Conservation (phyloP, 2,329 filamentous ascomycete genomes). For the Cordyceps fumosorosea region DNA sequence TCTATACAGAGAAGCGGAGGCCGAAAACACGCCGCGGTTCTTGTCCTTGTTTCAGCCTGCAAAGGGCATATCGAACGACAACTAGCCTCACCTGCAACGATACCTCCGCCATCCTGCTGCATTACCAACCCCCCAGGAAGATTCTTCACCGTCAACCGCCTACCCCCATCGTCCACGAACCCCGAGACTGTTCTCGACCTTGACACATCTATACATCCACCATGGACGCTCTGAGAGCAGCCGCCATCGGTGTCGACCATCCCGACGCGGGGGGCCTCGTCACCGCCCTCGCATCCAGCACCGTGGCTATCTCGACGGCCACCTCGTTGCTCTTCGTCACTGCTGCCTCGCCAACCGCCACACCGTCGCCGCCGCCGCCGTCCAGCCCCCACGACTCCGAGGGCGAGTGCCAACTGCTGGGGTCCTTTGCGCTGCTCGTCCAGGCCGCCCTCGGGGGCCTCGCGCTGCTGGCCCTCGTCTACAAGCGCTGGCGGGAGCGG, state of each 20-base stretch:
- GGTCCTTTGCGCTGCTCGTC: constrained; percentile 83
- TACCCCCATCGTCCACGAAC: not conserved
- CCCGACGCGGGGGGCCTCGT: not conserved
- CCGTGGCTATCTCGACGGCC: not conserved
- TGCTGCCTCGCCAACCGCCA: constrained; percentile 2
- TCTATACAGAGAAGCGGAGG: not conserved
- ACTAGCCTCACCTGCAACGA: not conserved
- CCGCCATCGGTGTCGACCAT: constrained; percentile 11
- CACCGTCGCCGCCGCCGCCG: not conserved
- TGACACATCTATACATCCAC: not conserved
- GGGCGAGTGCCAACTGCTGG: constrained; percentile 81
- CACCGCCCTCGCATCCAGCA: not conserved
- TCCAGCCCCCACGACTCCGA: constrained; percentile 35
- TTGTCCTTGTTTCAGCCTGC: not conserved
- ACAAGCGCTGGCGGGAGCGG: constrained; percentile 86
- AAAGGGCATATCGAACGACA: not conserved
- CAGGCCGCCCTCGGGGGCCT: constrained; percentile 80
- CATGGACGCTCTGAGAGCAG: constrained; percentile 8
- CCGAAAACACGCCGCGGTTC: not conserved
- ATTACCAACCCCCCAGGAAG: not conserved
- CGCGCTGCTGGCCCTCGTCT: constrained; percentile 80
- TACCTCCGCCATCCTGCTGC: not conserved
- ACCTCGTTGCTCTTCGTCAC: not conserved
- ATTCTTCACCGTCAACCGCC: not conserved
- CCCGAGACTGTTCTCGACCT: not conserved